A percentile compares a stretch with the other conserved stretches of the same genome.
Conservation (phyloP, 495 filamentous ascomycete genomes). For the Trichoderma gamsii region DNA sequence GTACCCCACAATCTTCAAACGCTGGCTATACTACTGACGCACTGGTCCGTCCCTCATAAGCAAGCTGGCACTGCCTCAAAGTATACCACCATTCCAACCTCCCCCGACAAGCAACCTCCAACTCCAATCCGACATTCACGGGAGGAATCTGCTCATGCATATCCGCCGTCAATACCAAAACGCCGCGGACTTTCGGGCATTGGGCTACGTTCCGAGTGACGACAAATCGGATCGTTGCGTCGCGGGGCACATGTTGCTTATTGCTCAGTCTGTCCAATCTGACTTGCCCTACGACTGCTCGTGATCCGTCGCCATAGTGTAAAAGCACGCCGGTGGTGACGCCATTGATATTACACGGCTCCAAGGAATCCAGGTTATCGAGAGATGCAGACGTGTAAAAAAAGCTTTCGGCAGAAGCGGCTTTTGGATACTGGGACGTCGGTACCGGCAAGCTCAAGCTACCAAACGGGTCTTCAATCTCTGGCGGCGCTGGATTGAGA, state of each 20-base stretch:
- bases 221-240: neutral
- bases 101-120: neutral
- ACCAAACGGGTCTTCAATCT: neutral
- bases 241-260: neutral
- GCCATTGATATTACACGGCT: neutral
- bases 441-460: neutral
- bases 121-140: neutral
- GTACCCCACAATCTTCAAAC: neutral
- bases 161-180: neutral
- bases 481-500: neutral
- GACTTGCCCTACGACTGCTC: neutral
- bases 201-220: neutral
- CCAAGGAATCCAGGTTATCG: neutral
- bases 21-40: neutral
- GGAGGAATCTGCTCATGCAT: neutral
- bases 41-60: neutral
- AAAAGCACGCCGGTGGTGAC: neutral
- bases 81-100: neutral
- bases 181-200: neutral
- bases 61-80: neutral
- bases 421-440: neutral
- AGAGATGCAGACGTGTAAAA: neutral
- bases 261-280: neutral
- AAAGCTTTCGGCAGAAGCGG: neutral
- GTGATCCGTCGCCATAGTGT: neutral